These are phyloP conservation scores for Immersiporthe knoxdaviesiana DNA, from an alignment of 2,329 filamentous ascomycete species.

Conservation along the genomic window DNA sequence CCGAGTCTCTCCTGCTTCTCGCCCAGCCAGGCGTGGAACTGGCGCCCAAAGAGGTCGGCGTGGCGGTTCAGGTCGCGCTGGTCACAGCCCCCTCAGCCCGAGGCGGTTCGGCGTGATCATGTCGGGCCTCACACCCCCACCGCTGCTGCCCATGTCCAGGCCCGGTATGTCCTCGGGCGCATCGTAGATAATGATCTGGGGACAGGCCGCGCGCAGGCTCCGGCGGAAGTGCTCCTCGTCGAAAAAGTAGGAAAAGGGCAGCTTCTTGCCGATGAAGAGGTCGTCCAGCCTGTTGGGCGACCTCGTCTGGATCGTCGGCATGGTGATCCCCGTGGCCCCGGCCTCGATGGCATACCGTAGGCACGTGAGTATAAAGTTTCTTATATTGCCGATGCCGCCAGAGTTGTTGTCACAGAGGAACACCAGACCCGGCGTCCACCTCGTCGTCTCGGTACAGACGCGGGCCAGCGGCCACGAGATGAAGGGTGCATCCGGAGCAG, in stretches of 20 bases:
- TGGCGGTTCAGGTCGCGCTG: slow-evolving; percentile 46
- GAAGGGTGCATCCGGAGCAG: slow-evolving; percentile 46
- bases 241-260: slow-evolving; percentile 51
- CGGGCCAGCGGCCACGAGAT: slow-evolving; percentile 50
- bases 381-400: slow-evolving; percentile 54
- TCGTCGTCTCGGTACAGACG: slow-evolving; percentile 46
- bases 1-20: slow-evolving; percentile 35
- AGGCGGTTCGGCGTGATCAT: slow-evolving; percentile 47
- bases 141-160: slow-evolving; percentile 23
- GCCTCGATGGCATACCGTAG: slow-evolving; percentile 53
- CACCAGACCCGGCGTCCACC: slow-evolving; percentile 48
- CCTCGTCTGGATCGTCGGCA: slow-evolving; percentile 51
- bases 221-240: slow-evolving; percentile 49
- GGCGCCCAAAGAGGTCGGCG: slow-evolving; percentile 42
- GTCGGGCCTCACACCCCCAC: slow-evolving; percentile 36
- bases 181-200: slow-evolving; percentile 48
- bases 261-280: slow-evolving; percentile 44
- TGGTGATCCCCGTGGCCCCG: slow-evolving; percentile 49
- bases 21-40: slow-evolving; percentile 41
- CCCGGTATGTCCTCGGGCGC: slow-evolving; percentile 44
- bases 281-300: slow-evolving; percentile 46
- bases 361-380: slow-evolving; percentile 55
- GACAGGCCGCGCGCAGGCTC: slow-evolving; percentile 44
- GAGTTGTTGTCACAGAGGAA: slow-evolving; percentile 56
- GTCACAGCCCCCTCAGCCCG: slow-evolving; percentile 44